Percentiles rank a stretch among this genome's conserved stretches.
These are phyloP conservation scores for Carex pumila DNA, from an alignment of 176 grass and related monocot genomes.

Conservation along the genomic window DNA sequence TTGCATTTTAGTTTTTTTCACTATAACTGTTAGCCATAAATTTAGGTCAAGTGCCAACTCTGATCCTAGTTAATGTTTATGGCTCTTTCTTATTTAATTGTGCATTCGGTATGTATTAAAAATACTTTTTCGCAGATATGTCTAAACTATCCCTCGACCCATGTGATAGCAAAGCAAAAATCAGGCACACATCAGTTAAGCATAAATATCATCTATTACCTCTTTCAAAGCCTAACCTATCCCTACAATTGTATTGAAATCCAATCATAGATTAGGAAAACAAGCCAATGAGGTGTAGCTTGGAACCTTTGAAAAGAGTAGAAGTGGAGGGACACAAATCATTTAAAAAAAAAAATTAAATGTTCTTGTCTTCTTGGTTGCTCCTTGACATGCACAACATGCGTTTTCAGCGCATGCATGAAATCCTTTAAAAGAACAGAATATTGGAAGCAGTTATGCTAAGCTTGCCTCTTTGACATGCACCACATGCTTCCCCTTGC, in stretches of 20 bases:
- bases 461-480: conserved; percentile 91
- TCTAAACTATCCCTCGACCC: background rate
- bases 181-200: background rate
- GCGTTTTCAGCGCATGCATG: conserved; percentile 9
- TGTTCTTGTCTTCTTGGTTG: conserved; percentile 23
- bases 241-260: background rate
- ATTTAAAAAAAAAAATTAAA: background rate
- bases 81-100: background rate
- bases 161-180: background rate
- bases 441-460: conserved; percentile 6
- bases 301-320: background rate
- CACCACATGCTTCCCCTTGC: conserved; percentile 91
- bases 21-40: background rate
- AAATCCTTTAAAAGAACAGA: background rate
- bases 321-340: background rate
- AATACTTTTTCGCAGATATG: background rate
- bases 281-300: background rate
- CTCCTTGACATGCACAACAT: conserved; percentile 86
- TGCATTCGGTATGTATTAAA: background rate
- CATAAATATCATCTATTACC: background rate
- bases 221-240: background rate
- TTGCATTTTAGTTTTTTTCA: background rate
- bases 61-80: background rate
- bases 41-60: background rate
- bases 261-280: background rate